Conservation (phyloP, 257 asterid genomes). For the Fraxinus americana region DNA sequence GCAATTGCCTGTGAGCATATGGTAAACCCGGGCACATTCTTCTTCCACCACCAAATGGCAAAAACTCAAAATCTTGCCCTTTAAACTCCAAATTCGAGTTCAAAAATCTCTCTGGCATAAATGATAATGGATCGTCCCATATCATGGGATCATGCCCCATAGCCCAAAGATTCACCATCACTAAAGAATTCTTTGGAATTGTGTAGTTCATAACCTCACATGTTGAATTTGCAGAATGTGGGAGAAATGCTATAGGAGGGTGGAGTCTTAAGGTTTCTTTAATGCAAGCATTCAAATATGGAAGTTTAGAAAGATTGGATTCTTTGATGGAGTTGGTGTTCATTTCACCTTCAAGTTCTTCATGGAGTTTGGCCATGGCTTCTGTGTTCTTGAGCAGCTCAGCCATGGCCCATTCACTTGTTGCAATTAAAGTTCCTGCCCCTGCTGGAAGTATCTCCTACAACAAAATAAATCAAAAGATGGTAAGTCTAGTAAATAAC, state of each 20-base stretch:
- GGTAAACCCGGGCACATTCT: constrained; percentile 47
- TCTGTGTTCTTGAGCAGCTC: constrained; percentile 39
- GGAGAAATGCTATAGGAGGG: constrained; percentile 45
- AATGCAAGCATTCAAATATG: constrained; percentile 41
- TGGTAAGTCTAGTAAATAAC: neutral
- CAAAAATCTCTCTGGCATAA: constrained; percentile 41
- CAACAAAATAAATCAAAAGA: neutral
- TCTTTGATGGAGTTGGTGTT: constrained; percentile 28
- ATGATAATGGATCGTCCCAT: constrained; percentile 31
- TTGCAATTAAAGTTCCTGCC: constrained; percentile 36
- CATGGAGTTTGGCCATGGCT: constrained; percentile 24
- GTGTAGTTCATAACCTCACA: constrained; percentile 40
- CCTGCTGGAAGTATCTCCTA: constrained; percentile 50
- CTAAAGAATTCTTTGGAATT: constrained; percentile 32
- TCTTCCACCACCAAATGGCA: constrained; percentile 49
- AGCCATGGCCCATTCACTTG: constrained; percentile 51
- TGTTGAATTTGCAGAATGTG: constrained; percentile 35
- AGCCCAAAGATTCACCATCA: constrained; percentile 48
- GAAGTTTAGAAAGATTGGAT: constrained; percentile 32
- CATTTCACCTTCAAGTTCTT: constrained; percentile 29
- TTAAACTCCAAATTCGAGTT: constrained; percentile 34
- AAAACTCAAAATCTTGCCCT: constrained; percentile 33
- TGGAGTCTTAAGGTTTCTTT: constrained; percentile 48
- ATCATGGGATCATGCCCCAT: constrained; percentile 34
- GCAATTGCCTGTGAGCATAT: constrained; percentile 34